Base-by-base conservation (phyloP, 2,329 filamentous ascomycete species). In the Exophiala dermatitidis region DNA sequence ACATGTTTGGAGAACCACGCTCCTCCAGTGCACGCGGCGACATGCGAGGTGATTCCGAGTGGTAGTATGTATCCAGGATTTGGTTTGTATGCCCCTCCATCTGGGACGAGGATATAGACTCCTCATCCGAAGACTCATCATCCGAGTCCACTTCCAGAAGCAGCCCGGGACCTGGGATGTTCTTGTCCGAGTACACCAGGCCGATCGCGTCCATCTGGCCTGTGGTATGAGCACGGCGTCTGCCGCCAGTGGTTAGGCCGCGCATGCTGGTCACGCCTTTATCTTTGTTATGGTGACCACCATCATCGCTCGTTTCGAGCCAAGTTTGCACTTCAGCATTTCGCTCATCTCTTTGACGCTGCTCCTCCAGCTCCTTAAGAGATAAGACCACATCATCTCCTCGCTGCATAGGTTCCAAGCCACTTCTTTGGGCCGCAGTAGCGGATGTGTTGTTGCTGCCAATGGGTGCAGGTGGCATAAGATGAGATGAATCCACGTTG, bases 301-400 rank as follows among this genome's bases (percentile, higher is more conserved):
- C 73, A 10, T 71, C 72, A 40, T 73, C 72, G 58, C 73, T 77
- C 8, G 72, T 71, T 9, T 67, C 72, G 2, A 79, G 71, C 79
- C 79, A 82, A 26, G 72, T 68, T 48, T 72, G 69, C 33, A 82
- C 78, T 49, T 79, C 76, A 5, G 71, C 68, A 53, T 79, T 78
- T 60, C 74, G 79, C 47, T 79, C 74, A 2, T 73, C 70, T 32
- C 72, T 66, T 33, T 73, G 67, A 46, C 74, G 71, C 53, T 73
- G 67, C 41, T 73, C 67, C 45, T 74, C 71, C 46, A 78, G 66
- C 29, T 81, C 77, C 45, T 77, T 76, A 5, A 78, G 67, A 46
- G 72, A 79, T 9, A 70, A 70, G 3, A 78, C 68, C 43, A 70
- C 70, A 10, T 68, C 65, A 49, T 75, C 65, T 3, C 68, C 69